A percentile compares a stretch with the other conserved stretches of the same genome.
phyloP scores from a whole-genome alignment of 345 rosid genomes.

The Citrus australasica region DNA sequence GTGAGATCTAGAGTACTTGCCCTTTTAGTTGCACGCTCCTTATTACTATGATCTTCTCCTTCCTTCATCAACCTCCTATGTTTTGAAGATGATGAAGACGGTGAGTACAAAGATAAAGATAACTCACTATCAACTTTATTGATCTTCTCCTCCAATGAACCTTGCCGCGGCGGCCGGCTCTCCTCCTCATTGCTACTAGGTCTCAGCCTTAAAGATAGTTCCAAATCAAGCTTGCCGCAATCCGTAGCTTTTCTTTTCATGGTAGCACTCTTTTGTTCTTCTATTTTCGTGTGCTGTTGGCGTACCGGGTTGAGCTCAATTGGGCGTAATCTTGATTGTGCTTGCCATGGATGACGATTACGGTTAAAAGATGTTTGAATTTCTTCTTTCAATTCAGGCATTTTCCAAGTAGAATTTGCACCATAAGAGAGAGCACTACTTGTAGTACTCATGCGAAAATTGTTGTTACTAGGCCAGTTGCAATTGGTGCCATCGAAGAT shows the following conservation, averaged over 20 bases:
- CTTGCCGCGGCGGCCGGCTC: neutral
- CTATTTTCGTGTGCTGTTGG: neutral
- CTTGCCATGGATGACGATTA: conserved; percentile 11
- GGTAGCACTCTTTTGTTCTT: conserved; percentile 1
- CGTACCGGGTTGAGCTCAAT: conserved; percentile 19
- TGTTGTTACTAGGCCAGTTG: conserved; percentile 13
- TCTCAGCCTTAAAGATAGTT: conserved; percentile 44
- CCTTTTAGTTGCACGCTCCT: conserved; percentile 36
- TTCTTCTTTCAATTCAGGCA: conserved; percentile 12
- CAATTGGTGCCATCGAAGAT: conserved; percentile 23
- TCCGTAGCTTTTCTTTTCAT: conserved; percentile 38
- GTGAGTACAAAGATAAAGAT: conserved; percentile 52
- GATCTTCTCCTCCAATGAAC: conserved; percentile 13
- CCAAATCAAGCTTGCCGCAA: conserved; percentile 40
- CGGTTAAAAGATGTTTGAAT: conserved; percentile 6
- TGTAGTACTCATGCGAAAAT: conserved; percentile 6
- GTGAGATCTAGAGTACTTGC: conserved; percentile 96
- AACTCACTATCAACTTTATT: conserved; percentile 38
- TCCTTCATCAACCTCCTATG: conserved; percentile 35
- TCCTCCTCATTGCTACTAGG: conserved; percentile 18
- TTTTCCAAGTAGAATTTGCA: conserved; percentile 19
- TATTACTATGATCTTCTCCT: conserved; percentile 15
- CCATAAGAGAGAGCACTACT: conserved; percentile 4
- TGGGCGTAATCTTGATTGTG: conserved; percentile 13
- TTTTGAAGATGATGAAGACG: conserved; percentile 37